These are phyloP conservation scores for Paulownia fortunei DNA, from an alignment of 257 asterid species.

Conservation along the genomic window DNA sequence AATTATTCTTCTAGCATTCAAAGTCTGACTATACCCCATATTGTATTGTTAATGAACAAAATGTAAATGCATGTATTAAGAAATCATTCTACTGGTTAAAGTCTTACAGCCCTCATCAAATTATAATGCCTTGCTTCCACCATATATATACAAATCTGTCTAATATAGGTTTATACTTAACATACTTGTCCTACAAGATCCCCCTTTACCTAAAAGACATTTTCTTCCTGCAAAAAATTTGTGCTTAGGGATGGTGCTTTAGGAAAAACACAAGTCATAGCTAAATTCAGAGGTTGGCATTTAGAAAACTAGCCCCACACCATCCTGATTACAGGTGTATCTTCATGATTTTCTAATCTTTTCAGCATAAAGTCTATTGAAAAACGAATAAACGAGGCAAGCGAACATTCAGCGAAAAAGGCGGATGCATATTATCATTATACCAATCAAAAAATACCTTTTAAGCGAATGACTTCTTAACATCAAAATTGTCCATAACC, in stretches of 20 bases:
- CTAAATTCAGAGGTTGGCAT: background rate
- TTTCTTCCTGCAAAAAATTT: background rate
- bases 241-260: background rate
- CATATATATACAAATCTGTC: background rate
- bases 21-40: background rate
- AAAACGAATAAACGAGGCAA: background rate
- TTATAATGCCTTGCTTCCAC: background rate
- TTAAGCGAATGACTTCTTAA: background rate
- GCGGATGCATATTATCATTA: slow-evolving; percentile 22
- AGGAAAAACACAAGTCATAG: background rate
- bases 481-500: background rate
- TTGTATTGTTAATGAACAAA: background rate
- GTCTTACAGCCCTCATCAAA: background rate
- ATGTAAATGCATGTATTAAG: background rate
- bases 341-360: slow-evolving; percentile 12
- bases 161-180: background rate
- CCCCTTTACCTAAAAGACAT: background rate
- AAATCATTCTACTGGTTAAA: background rate
- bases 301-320: background rate
- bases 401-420: background rate
- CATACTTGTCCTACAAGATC: slow-evolving; percentile 5
- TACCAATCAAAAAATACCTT: slow-evolving; percentile 10
- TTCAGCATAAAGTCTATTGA: background rate
- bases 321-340: background rate
- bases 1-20: background rate